Percentiles rank a stretch among this genome's conserved stretches.
These are phyloP conservation scores for Dovyalis caffra DNA, from an alignment of 345 rosid species.

Conservation along the genomic window DNA sequence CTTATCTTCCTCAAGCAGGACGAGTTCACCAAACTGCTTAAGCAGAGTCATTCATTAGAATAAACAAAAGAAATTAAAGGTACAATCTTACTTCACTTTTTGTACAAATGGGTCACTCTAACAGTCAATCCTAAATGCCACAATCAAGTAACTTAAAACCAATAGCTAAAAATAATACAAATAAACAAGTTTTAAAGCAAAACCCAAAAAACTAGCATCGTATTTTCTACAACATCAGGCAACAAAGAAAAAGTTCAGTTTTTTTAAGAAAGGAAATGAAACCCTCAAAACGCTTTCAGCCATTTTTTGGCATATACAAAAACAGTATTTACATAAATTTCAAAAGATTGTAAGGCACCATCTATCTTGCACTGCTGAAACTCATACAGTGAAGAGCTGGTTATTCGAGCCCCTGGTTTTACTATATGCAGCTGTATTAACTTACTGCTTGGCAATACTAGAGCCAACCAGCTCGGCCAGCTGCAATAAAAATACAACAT, in stretches of 20 bases:
- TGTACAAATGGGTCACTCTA: too few relatives aligned
- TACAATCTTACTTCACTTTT: too few relatives aligned
- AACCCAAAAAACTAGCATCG: too few relatives aligned
- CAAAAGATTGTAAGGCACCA: conserved; percentile 35
- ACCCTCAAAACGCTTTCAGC: too few relatives aligned
- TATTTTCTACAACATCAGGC: too few relatives aligned
- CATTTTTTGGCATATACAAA: background rate
- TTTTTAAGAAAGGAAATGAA: too few relatives aligned
- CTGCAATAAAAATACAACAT: background rate
- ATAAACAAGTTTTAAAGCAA: too few relatives aligned
- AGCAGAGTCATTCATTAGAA: background rate
- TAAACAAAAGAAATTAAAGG: too few relatives aligned
- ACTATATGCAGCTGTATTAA: conserved; percentile 68
- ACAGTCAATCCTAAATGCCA: background rate
- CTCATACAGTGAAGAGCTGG: conserved; percentile 75
- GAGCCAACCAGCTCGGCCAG: conserved; percentile 86
- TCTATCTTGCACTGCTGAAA: conserved; percentile 60
- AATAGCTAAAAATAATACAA: too few relatives aligned
- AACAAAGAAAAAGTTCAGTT: too few relatives aligned
- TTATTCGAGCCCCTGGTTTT: conserved; percentile 42
- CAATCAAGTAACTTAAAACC: background rate
- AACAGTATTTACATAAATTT: background rate
- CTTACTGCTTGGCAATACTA: conserved; percentile 72
- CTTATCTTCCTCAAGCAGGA: background rate
- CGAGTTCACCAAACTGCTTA: background rate